Evolutionary conservation across 768 basidiomycete species (phyloP).

Genomic region (Pleurotus eryngii): DNA sequence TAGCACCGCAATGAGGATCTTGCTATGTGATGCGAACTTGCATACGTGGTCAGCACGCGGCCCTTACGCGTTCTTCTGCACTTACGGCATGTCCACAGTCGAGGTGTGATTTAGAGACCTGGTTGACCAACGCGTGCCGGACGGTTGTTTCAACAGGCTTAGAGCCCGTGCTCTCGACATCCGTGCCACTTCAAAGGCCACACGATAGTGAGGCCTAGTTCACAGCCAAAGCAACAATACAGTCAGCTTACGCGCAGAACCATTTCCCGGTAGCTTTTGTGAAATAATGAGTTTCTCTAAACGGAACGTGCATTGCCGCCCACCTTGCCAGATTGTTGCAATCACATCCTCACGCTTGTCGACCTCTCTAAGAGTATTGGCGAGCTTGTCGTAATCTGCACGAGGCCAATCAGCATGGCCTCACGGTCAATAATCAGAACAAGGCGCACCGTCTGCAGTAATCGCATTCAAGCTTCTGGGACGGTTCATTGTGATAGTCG

Average conservation of each 20-base stretch:
- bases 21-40: conserved; percentile 66
- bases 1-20: conserved; percentile 66
- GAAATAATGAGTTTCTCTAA: neutral
- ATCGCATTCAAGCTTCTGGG: conserved; percentile 61
- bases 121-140: conserved; percentile 45
- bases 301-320: conserved; percentile 2
- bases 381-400: conserved; percentile 61
- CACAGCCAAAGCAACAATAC: neutral
- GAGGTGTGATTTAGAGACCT: conserved; percentile 48
- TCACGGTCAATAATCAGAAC: neutral
- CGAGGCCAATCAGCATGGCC: neutral
- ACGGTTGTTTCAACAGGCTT: conserved; percentile 19
- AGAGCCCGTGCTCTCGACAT: conserved; percentile 38
- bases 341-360: conserved; percentile 59
- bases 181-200: conserved; percentile 46
- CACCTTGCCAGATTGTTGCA: conserved; percentile 69
- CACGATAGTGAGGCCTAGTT: neutral
- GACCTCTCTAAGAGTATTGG: conserved; percentile 53
- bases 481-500: conserved; percentile 65
- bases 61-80: neutral
- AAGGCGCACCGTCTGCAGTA: conserved; percentile 41
- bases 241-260: conserved; percentile 66
- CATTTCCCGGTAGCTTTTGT: conserved; percentile 57
- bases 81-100: conserved; percentile 66
- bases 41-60: neutral